phyloP scores from a whole-genome alignment of 306 rosid species.

The Malus sieversii region DNA sequence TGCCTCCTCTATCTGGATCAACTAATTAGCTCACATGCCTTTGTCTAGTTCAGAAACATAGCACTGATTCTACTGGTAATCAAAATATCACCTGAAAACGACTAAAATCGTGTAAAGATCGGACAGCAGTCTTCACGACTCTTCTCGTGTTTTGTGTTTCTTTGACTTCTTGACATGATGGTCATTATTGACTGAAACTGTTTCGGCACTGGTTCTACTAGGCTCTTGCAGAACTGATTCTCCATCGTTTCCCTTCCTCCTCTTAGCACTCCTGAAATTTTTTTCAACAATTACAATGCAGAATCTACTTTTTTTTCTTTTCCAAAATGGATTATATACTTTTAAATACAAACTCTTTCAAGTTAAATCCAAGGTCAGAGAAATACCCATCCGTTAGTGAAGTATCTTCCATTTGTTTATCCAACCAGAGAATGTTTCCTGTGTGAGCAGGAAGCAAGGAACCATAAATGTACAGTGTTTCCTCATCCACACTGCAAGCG shows the following conservation, averaged over 20 bases:
- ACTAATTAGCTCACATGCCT: neutral
- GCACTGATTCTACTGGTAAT: neutral
- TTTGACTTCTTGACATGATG: constrained; percentile 5
- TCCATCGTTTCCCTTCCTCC: constrained; percentile 35
- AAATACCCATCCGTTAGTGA: constrained; percentile 38
- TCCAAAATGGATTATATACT: neutral
- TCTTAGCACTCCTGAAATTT: constrained; percentile 36
- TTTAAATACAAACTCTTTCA: neutral
- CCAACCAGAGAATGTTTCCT: constrained; percentile 71
- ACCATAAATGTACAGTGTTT: constrained; percentile 56
- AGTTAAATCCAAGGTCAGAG: neutral
- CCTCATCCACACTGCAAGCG: constrained; percentile 72
- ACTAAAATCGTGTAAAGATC: neutral
- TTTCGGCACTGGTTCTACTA: neutral
- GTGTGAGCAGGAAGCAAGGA: constrained; percentile 61
- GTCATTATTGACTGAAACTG: neutral
- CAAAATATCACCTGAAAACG: neutral
- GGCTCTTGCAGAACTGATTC: constrained; percentile 14
- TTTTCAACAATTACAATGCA: neutral
- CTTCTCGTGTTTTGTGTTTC: constrained; percentile 1
- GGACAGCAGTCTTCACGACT: neutral
- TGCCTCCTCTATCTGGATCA: neutral
- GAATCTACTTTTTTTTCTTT: neutral
- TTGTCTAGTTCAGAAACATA: neutral
- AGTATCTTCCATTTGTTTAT: constrained; percentile 35